Base-by-base conservation (phyloP, 1,139 yeast species). In the Taiozyma onychis region DNA sequence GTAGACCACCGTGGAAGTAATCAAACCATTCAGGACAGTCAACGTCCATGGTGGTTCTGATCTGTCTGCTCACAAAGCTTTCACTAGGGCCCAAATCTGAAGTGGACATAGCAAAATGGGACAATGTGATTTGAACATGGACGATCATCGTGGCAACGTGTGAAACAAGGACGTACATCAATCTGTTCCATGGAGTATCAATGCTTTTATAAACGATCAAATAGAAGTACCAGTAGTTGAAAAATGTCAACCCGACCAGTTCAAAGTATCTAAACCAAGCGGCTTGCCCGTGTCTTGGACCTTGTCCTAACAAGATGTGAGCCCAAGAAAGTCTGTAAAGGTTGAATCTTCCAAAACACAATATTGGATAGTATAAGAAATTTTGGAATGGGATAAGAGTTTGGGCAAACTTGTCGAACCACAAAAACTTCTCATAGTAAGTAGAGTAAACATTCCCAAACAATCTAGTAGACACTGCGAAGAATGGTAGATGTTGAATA, bases 51-150 rank as follows among this genome's bases (percentile, higher is more conserved):
- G 96, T 89, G 1, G 97, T 89, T 60, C 97, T 76, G 18, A 89
- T 64, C 66, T 89, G 97, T 59, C 93, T 78, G 57, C 85, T 84
- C 0, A 85, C 80, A 65, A 89, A 90, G n/a, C 88, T 76, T 65
- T 89, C 97, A 47, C 85, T 78, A 8, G 81, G 78, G 0, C 97
- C 97, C 39, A 89, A 70, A 61, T 88, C 95, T 5, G 93, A 76
- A 0, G 97, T 89, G 1, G 96, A 86, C 96, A 89, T 90, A 44
- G 96, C 96, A 72, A 89, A 89, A 66, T 89, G 97, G 3, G 93
- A 84, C 46, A 89, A 74, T 0, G 96, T 88, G 68, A 89, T 89
- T 66, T 90, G 97, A 16, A 89, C 96, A 66, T 89, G 97, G 9
- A 90, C 93, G 44, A 91, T 77, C 93, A 88, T 88, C 10, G 97